A percentile compares a stretch with the other conserved stretches of the same genome.
Conservation (phyloP, 495 filamentous ascomycete species). For the Penicillium paxilli region DNA sequence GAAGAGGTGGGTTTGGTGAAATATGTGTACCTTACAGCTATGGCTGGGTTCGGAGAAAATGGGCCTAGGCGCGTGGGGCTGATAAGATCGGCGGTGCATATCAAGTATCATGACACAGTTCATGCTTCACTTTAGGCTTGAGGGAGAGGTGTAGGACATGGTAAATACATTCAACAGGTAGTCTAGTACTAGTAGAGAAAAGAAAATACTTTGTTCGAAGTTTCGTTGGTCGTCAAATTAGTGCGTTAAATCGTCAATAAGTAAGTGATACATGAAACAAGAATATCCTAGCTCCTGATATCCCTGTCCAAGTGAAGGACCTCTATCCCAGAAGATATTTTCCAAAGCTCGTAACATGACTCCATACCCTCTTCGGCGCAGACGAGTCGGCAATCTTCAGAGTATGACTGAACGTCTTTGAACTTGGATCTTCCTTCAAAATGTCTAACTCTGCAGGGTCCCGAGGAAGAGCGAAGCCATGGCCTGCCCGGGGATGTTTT, state of each 20-base stretch:
- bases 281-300: background rate
- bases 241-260: background rate
- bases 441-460: slow-evolving; percentile 41
- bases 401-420: slow-evolving; percentile 45
- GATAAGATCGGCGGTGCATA: slow-evolving; percentile 16
- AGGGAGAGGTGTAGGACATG: no score
- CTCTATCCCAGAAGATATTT: background rate
- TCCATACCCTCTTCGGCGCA: background rate
- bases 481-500: slow-evolving; percentile 67
- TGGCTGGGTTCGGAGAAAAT: slow-evolving; percentile 5
- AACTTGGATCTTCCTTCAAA: slow-evolving; percentile 41
- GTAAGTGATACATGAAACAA: background rate
- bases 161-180: no score
- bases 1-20: background rate
- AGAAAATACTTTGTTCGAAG: no score
- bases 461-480: slow-evolving; percentile 40
- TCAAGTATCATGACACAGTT: background rate
- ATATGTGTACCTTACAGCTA: background rate
- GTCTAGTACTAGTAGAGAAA: no score
- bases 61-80: slow-evolving; percentile 5
- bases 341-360: background rate
- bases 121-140: background rate
- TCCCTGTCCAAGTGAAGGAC: background rate
- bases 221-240: background rate
- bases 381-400: slow-evolving; percentile 22